A percentile compares a stretch with the other conserved stretches of the same genome.
These are phyloP conservation scores for Teunomyces aglyptinius DNA, from an alignment of 805 yeast genomes.

Conservation along the genomic window DNA sequence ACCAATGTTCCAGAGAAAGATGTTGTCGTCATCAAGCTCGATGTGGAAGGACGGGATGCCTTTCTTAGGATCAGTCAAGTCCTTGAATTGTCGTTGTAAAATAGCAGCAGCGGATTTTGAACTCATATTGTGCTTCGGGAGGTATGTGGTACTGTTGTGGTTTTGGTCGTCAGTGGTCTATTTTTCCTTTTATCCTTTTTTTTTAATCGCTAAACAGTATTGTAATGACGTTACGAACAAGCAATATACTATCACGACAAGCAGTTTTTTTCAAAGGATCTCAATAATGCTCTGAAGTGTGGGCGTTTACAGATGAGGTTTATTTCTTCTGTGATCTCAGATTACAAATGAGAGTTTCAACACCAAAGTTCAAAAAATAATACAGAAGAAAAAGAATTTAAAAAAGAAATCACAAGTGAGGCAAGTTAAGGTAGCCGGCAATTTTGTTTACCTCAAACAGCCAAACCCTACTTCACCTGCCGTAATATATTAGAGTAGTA, in stretches of 20 bases:
- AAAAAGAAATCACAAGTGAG: background rate
- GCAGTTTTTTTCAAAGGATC: background rate
- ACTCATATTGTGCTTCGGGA: slow-evolving; percentile 26
- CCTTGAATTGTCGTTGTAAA: slow-evolving; percentile 89
- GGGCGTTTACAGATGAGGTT: slow-evolving; percentile 1
- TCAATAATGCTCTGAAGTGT: background rate
- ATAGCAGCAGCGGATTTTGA: slow-evolving; percentile 74
- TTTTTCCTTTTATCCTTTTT: background rate
- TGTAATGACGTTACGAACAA: background rate
- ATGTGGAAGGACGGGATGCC: slow-evolving; percentile 63
- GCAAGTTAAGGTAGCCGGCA: background rate
- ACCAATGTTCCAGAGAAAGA: slow-evolving; percentile 76
- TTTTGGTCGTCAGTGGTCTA: background rate
- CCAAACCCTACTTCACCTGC: too few species aligned
- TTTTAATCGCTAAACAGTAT: background rate
- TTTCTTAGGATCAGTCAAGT: slow-evolving; percentile 88
- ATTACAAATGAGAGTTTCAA: slow-evolving; percentile 3
- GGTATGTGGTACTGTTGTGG: background rate
- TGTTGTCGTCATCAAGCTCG: slow-evolving; percentile 56
- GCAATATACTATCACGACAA: background rate
- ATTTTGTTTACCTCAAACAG: too few species aligned
- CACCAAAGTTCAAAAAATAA: background rate
- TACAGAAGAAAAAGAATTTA: background rate
- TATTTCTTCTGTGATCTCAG: slow-evolving; percentile 3
- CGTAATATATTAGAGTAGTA: too few species aligned